Conservation (phyloP, 1,139 yeast species). For the Diutina sp. region DNA sequence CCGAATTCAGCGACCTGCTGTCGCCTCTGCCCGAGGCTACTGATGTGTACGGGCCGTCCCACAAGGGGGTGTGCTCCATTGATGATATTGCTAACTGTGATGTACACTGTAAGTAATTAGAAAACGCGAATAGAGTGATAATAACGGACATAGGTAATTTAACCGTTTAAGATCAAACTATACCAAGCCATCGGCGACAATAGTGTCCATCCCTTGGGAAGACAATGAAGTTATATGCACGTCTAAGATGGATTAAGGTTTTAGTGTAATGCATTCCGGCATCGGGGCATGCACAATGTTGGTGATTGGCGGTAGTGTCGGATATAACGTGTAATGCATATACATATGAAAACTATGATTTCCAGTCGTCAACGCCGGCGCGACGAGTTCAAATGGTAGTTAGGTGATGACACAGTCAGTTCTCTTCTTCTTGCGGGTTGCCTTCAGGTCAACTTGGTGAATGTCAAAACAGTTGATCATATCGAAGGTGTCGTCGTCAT, state of each 20-base stretch:
- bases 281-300: neutral
- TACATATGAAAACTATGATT: neutral
- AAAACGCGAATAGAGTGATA: neutral
- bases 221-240: neutral
- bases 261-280: neutral
- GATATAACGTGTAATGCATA: neutral
- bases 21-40: neutral
- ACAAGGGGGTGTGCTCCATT: constrained; percentile 1
- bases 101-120: neutral
- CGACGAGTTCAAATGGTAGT: neutral
- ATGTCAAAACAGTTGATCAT: constrained; percentile 9
- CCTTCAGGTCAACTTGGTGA: neutral
- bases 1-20: constrained; percentile 37
- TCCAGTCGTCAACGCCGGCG: neutral
- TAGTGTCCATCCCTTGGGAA: neutral
- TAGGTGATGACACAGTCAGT: neutral
- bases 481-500: constrained; percentile 8
- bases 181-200: neutral
- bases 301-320: neutral
- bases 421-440: neutral
- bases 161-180: neutral
- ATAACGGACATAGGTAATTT: neutral
- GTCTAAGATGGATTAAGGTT: neutral
- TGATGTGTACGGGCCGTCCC: neutral
- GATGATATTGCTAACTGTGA: constrained; percentile 2